These are phyloP conservation scores for Rhodamnia rubescens DNA, from an alignment of 345 rosid species.

Conservation along the genomic window DNA sequence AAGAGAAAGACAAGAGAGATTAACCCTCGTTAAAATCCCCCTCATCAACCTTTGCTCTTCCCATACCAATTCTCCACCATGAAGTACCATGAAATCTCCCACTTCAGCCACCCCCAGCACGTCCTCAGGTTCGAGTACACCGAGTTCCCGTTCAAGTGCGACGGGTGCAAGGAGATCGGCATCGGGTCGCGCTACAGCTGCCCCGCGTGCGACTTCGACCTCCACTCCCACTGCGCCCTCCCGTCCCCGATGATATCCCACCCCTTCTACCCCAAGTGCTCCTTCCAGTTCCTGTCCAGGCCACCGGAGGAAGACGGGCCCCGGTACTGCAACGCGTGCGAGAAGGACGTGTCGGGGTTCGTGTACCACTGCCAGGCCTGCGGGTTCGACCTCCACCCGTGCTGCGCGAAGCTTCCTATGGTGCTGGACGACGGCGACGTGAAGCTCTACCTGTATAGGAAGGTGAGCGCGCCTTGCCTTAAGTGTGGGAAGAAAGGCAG, in stretches of 20 bases:
- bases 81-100: constrained; percentile 65
- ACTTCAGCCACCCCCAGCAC: constrained; percentile 78
- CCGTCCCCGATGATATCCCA: constrained; percentile 39
- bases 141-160: constrained; percentile 81
- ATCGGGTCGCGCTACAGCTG: constrained; percentile 80
- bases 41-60: neutral
- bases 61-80: constrained; percentile 9
- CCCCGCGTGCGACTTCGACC: constrained; percentile 55
- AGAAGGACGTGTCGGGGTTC: constrained; percentile 61
- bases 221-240: constrained; percentile 73
- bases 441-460: constrained; percentile 56
- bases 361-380: constrained; percentile 73
- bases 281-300: constrained; percentile 52
- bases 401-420: constrained; percentile 87
- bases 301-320: constrained; percentile 47
- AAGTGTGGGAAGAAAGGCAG: constrained; percentile 79
- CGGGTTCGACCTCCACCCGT: constrained; percentile 90
- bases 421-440: constrained; percentile 69
- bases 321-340: constrained; percentile 78
- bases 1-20: neutral
- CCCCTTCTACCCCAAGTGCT: constrained; percentile 82
- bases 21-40: neutral
- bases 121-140: constrained; percentile 43
- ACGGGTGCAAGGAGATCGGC: constrained; percentile 90
- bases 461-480: constrained; percentile 62